Conservation (phyloP, 2,329 filamentous ascomycete species). For the Alternaria sp. region DNA sequence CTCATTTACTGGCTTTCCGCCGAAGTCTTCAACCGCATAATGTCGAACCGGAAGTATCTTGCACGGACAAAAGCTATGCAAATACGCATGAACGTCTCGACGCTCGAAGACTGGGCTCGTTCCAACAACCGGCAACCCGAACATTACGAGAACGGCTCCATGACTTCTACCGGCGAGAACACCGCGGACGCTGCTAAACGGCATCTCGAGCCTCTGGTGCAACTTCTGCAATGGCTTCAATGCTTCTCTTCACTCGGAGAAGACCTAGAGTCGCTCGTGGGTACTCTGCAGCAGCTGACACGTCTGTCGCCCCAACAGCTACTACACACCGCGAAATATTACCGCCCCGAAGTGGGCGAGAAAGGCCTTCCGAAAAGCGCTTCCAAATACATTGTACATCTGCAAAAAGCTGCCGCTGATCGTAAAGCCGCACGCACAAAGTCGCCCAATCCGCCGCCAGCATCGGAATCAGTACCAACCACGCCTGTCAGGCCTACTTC, state of each 20-base stretch:
- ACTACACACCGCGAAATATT: constrained; percentile 89
- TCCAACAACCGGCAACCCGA: constrained; percentile 92
- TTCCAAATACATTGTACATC: constrained; percentile 80
- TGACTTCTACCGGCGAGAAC: constrained; percentile 81
- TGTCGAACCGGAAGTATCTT: constrained; percentile 93
- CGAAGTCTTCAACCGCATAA: constrained; percentile 96
- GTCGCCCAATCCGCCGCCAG: constrained; percentile 46
- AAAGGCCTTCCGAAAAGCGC: constrained; percentile 88
- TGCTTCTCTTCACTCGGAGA: constrained; percentile 95
- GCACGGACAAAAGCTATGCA: constrained; percentile 99
- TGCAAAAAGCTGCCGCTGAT: constrained; percentile 75
- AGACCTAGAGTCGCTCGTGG: constrained; percentile 85
- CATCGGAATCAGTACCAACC: constrained; percentile 39
- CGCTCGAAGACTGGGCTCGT: constrained; percentile 93
- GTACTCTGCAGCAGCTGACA: constrained; percentile 87
- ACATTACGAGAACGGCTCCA: constrained; percentile 92
- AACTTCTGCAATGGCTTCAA: constrained; percentile 95
- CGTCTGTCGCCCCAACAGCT: constrained; percentile 85
- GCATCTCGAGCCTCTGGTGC: constrained; percentile 88
- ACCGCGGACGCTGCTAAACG: constrained; percentile 83
- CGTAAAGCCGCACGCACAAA: constrained; percentile 45
- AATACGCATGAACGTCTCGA: constrained; percentile 98
- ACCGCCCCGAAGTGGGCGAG: constrained; percentile 93
- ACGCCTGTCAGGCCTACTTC: constrained; percentile 39
- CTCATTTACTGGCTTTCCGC: constrained; percentile 95